These are phyloP conservation scores for Fusarium tjaetaba DNA, from an alignment of 2,329 filamentous ascomycete genomes.

Conservation along the genomic window DNA sequence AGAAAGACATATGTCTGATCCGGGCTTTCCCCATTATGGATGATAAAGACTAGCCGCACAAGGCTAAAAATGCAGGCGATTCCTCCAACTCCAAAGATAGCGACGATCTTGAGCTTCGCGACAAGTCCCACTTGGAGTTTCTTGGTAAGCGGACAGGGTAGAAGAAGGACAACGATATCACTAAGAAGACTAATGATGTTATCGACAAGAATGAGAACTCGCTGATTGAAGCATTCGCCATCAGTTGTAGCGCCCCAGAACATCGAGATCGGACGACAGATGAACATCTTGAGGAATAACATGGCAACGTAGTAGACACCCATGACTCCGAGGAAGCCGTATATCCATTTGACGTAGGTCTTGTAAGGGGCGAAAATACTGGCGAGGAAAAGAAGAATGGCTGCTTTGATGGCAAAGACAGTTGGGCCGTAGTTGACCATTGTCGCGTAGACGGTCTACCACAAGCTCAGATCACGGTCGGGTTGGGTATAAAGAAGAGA, in stretches of 20 bases:
- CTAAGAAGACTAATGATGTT: conserved; percentile 30
- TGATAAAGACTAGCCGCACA: conserved; percentile 18
- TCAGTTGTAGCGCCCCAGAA: conserved; percentile 15
- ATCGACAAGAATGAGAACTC: conserved; percentile 14
- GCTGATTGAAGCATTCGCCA: conserved; percentile 26
- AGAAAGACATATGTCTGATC: conserved; percentile 28
- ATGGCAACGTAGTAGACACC: conserved; percentile 15
- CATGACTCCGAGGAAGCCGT: conserved; percentile 15
- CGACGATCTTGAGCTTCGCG: conserved; percentile 23
- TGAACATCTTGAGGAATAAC: conserved; percentile 25
- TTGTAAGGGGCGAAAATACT: conserved; percentile 21
- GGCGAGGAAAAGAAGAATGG: conserved; percentile 25
- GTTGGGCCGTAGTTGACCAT: conserved; percentile 32
- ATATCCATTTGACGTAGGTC: conserved; percentile 30
- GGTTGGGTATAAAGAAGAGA: too few relatives aligned
- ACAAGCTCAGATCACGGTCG: accelerated
- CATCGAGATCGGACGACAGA: conserved; percentile 22
- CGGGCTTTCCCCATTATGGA: conserved; percentile 18
- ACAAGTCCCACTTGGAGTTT: conserved; percentile 24
- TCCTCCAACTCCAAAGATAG: conserved; percentile 24
- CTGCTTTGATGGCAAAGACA: conserved; percentile 25
- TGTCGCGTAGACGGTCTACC: conserved; percentile 21
- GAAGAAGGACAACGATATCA: conserved; percentile 14
- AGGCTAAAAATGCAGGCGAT: conserved; percentile 24
- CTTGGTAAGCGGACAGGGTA: conserved; percentile 19